Evolutionary conservation across 139 green algal genomes (phyloP), one percentile per base, ranked within the genome.

Genomic region (Volvox africanus): DNA sequence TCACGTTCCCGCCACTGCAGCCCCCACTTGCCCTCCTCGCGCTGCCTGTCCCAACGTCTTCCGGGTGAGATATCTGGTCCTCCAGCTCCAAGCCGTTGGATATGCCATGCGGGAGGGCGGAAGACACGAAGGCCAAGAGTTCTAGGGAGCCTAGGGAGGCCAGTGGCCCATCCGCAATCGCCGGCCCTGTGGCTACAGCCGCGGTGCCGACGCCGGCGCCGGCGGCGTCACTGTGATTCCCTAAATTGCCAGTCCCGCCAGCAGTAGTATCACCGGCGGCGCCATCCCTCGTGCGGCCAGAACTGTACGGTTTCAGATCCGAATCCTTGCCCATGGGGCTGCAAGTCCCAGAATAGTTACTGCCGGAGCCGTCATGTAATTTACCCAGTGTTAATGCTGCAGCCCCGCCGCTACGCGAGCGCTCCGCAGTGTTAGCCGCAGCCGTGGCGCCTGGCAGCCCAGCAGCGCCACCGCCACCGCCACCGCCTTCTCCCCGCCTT

Each of bases 121-220:
- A 83, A 1, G 86, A 90, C n/a, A 90, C 71, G 30, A 83, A 61
- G 30, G 73, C 71, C 71, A 90, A 61, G 30, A 90, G 73, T 32
- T 90, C 86, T 9, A 90, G 50, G 30, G 73, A 84, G 24, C 73
- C 86, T 44, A 90, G 73, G 6, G 86, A 83, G 30, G 30, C 50
- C 1, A 90, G 50, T 2, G 86, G 20, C 33, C 14, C n/a, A 44
- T 30, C 20, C 14, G 65, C 44, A 55, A 55, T 9, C 44, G 5
- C 44, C 9, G 9, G 44, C 44, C 44, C 32, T 12, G 30, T 35
- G 2, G 81, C 24, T n/a, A 22, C 32, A 17, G 30, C 67, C 0
- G 81, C 33, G 44, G 73, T 71, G 44, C 50, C 50, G 26, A 37
- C 68, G 37, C 69, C 73, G 12, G 73, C 86, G 20, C 69, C 86